These are phyloP conservation scores for Irpex sp. DNA, from an alignment of 1,284 basidiomycete genomes.

Conservation along the genomic window DNA sequence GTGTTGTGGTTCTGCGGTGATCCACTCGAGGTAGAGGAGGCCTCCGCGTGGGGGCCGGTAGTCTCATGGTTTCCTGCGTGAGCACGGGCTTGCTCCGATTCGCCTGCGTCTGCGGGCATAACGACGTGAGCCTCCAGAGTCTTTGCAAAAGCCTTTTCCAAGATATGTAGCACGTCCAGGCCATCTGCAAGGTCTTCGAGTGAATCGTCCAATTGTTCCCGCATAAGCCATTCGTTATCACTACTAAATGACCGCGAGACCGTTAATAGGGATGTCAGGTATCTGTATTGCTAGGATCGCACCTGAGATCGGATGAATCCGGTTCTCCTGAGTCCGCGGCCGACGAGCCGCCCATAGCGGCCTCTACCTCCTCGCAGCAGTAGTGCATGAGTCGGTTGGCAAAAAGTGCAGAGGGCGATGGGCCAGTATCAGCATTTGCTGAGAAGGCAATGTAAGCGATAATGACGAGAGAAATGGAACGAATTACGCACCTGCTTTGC, in stretches of 20 bases:
- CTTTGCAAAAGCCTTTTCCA: conserved; percentile 73
- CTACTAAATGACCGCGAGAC: neutral
- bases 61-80: neutral
- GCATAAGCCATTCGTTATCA: conserved; percentile 13
- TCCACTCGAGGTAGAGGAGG: conserved; percentile 10
- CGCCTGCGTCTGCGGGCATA: neutral
- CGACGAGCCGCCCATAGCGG: conserved; percentile 3
- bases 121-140: conserved; percentile 69
- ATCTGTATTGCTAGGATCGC: neutral
- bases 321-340: conserved; percentile 1
- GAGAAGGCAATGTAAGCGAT: conserved; percentile 16
- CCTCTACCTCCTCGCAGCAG: conserved; percentile 63
- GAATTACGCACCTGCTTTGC: conserved; percentile 42
- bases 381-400: conserved; percentile 90
- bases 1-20: neutral
- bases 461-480: neutral
- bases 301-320: conserved; percentile 14
- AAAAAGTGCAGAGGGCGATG: conserved; percentile 81
- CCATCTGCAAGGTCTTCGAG: conserved; percentile 74
- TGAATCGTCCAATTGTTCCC: conserved; percentile 54
- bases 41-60: neutral
- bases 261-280: neutral
- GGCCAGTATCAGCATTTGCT: conserved; percentile 25
- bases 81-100: neutral
- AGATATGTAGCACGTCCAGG: conserved; percentile 70